A percentile compares a stretch with the other conserved stretches of the same genome.
Evolutionary conservation across 2,329 filamentous ascomycete genomes (phyloP).

Genomic region (Xylariomycetidae sp.): DNA sequence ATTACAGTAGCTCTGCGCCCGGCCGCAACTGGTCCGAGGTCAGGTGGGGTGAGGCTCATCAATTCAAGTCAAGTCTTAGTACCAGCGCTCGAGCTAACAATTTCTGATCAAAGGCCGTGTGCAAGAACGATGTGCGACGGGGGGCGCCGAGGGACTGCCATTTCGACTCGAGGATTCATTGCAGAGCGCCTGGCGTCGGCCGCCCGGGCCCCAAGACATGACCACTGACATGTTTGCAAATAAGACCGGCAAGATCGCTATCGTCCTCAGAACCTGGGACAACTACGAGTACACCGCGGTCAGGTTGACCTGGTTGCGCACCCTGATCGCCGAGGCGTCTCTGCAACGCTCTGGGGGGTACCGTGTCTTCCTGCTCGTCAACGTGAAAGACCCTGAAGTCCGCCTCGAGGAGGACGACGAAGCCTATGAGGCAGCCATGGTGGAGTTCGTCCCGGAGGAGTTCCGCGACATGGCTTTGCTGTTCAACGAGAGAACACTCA

Average conservation of each 20-base stretch:
- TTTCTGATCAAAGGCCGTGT: too few relatives aligned
- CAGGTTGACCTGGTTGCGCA: constrained; percentile 54
- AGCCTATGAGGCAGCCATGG: constrained; percentile 45
- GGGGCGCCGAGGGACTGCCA: too few relatives aligned
- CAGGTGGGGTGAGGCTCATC: constrained; percentile 11
- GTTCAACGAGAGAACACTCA: constrained; percentile 64
- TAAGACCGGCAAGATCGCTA: constrained; percentile 25
- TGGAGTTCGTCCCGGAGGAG: constrained; percentile 52
- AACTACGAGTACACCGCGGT: constrained; percentile 55
- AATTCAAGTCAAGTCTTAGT: too few relatives aligned
- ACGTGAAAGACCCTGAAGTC: constrained; percentile 52
- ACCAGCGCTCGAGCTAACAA: too few relatives aligned
- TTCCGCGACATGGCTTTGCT: constrained; percentile 63
- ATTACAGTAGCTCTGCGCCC: constrained; percentile 4
- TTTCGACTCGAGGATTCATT: constrained; percentile 2
- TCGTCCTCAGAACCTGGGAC: constrained; percentile 56
- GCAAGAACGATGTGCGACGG: too few relatives aligned
- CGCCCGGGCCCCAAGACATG: not conserved
- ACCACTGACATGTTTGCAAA: not conserved
- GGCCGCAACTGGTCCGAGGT: constrained; percentile 11
- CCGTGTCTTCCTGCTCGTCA: constrained; percentile 54
- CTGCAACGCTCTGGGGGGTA: constrained; percentile 58
- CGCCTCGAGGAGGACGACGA: constrained; percentile 48
- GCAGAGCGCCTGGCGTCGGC: constrained; percentile 5
- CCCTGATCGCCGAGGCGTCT: constrained; percentile 56